Evolutionary conservation across 2,329 filamentous ascomycete genomes (phyloP).

Genomic region (Fusarium anthophilum): DNA sequence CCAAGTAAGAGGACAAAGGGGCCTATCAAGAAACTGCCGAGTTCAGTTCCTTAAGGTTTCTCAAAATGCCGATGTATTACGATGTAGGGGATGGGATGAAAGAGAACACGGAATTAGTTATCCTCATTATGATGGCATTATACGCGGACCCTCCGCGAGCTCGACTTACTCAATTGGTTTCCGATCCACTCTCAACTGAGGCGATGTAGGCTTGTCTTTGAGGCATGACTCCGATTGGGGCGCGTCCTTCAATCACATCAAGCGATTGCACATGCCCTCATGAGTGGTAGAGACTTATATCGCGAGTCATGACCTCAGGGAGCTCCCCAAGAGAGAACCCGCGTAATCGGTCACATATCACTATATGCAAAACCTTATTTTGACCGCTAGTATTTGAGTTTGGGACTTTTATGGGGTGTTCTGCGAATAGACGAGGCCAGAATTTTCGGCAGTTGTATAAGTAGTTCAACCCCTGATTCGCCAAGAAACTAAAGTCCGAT

Average conservation of each 20-base stretch:
- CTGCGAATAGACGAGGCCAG: neutral
- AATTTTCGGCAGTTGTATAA: neutral
- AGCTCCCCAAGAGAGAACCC: neutral
- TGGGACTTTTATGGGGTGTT: neutral
- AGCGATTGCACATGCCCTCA: neutral
- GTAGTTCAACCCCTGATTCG: neutral
- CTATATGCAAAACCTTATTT: neutral
- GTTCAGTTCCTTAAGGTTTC: neutral
- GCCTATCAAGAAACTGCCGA: neutral
- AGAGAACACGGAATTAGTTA: neutral
- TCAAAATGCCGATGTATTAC: neutral
- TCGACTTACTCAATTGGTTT: neutral
- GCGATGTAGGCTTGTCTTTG: rapidly evolving
- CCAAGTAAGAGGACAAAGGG: neutral
- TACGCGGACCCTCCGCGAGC: neutral
- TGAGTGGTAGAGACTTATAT: neutral
- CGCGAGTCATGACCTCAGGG: neutral
- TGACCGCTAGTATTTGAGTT: neutral
- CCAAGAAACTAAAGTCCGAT: neutral
- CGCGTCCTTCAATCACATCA: neutral
- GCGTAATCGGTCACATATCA: neutral
- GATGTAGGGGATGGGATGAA: neutral
- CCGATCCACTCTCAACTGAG: no score
- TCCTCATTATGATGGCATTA: neutral
- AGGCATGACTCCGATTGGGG: neutral